Percentiles rank a stretch among this genome's conserved stretches.
Conservation (phyloP, 1,139 yeast species). For the Suhomyces bribrorum region DNA sequence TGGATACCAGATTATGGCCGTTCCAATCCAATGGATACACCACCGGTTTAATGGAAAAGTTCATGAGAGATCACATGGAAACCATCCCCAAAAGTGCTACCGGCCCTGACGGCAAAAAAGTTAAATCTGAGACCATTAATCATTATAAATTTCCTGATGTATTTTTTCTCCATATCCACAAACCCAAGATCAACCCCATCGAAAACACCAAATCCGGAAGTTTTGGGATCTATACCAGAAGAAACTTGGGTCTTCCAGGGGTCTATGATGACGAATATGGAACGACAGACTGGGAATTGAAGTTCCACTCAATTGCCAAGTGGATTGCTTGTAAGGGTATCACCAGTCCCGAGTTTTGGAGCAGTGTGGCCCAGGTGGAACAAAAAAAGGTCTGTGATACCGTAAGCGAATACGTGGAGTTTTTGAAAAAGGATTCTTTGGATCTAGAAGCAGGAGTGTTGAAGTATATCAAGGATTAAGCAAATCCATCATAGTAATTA, state of each 20-base stretch:
- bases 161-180: slow-evolving; percentile 44
- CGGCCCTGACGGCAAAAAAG: slow-evolving; percentile 5
- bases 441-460: slow-evolving; percentile 15
- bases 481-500: too few relatives aligned
- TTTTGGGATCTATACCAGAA: slow-evolving; percentile 20
- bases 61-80: slow-evolving; percentile 17
- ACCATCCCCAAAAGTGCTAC: slow-evolving; percentile 3
- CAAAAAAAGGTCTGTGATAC: slow-evolving; percentile 28
- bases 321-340: slow-evolving; percentile 40
- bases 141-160: slow-evolving; percentile 26
- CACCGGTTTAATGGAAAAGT: slow-evolving; percentile 23
- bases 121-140: slow-evolving; percentile 3
- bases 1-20: slow-evolving; percentile 36
- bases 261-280: slow-evolving; percentile 20
- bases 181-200: slow-evolving; percentile 42
- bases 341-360: slow-evolving; percentile 26
- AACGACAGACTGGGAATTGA: slow-evolving; percentile 36
- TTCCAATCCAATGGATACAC: slow-evolving; percentile 33
- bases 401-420: slow-evolving; percentile 28
- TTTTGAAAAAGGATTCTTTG: slow-evolving; percentile 25
- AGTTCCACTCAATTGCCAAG: slow-evolving; percentile 35
- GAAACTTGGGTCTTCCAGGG: slow-evolving; percentile 26
- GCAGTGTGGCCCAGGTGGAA: slow-evolving; percentile 20
- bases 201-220: slow-evolving; percentile 23
- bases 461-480: slow-evolving; percentile 4